Evolutionary conservation across 73 alveolate species (phyloP), one percentile per base, ranked within the genome.

Genomic region (Symbiodinium natans): DNA sequence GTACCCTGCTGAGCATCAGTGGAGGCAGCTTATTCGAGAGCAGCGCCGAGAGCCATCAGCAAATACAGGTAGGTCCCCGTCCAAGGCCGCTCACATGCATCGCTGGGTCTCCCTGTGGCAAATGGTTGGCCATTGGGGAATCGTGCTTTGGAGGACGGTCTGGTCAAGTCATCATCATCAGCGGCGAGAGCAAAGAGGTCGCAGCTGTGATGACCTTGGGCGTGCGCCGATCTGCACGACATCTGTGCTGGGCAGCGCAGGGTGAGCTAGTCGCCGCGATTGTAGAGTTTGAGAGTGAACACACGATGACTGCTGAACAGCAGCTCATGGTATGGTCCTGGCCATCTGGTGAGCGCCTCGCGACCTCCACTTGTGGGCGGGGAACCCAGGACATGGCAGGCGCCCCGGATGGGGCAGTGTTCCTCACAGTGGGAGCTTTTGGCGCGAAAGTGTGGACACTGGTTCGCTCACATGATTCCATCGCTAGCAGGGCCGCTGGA

Each of bases 71-170:
- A 89, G 97, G 97, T 36, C 97, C 97, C 7, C 97, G 97, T 21
- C 97, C 97, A 15, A 82, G 97, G 80, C 97, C 97, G 1, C 39
- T 90, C 82, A 71, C 89, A 10, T 90, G 97, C 43, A n/a, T 90
- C 39, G 88, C 89, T 6, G 48, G 48, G 15, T 90, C 97, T 2
- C 89, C 88, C 77, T 90, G 97, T 31, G 97, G 97, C 41, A 68
- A 41, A 56, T 90, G 97, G 97, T 90, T 88, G 97, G 97, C 97
- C 56, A 71, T 90, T 68, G 97, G 97, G 52, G 97, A 90, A 85
- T 68, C 89, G 54, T 90, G 97, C 89, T 90, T 90, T 39, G 88
- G 97, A 4, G 97, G 97, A 84, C 97, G 97, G 21, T 73, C 97
- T 15, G 97, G 97, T 9, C 97, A 90, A 82, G 97, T 42, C 89